Conservation (phyloP, 2,329 filamentous ascomycete genomes). For the Corinectria fuckeliana region DNA sequence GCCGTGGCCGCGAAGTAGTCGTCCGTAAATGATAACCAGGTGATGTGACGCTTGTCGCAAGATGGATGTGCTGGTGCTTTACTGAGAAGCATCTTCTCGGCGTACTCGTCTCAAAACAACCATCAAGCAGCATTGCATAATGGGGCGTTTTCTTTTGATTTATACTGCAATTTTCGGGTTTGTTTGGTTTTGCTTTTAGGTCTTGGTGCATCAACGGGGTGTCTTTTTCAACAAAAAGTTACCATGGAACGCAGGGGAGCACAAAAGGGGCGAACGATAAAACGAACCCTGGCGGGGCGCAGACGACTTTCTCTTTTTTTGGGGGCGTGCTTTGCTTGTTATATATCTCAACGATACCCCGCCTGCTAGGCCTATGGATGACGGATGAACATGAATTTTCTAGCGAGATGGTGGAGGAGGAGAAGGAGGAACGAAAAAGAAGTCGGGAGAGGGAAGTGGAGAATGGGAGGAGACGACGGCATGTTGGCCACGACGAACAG, state of each 20-base stretch:
- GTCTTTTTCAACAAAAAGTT: slow-evolving; percentile 53
- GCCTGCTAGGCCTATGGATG: slow-evolving; percentile 42
- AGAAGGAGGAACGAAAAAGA: neutral
- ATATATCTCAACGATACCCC: slow-evolving; percentile 51
- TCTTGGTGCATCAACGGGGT: slow-evolving; percentile 38
- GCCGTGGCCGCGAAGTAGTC: slow-evolving; percentile 26
- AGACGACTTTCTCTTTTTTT: slow-evolving; percentile 40
- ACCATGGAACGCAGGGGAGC: slow-evolving; percentile 42
- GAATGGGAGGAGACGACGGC: neutral
- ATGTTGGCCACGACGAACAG: neutral
- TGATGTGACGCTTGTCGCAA: neutral
- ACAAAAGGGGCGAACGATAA: slow-evolving; percentile 33
- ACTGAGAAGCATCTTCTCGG: slow-evolving; percentile 6
- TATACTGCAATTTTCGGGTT: slow-evolving; percentile 20
- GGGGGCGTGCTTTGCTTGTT: slow-evolving; percentile 44
- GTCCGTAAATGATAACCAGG: neutral
- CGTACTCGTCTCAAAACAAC: slow-evolving; percentile 16
- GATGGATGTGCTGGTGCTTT: slow-evolving; percentile 9
- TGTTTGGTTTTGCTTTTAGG: slow-evolving; percentile 13
- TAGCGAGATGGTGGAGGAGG: slow-evolving; percentile 11
- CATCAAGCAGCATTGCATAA: slow-evolving; percentile 19
- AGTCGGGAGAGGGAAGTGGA: slow-evolving; percentile 1
- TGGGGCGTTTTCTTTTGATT: slow-evolving; percentile 19
- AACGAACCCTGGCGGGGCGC: slow-evolving; percentile 36
- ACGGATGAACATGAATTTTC: slow-evolving; percentile 32